phyloP scores from a whole-genome alignment of 2,329 filamentous ascomycete species.

The Fusarium sp. region DNA sequence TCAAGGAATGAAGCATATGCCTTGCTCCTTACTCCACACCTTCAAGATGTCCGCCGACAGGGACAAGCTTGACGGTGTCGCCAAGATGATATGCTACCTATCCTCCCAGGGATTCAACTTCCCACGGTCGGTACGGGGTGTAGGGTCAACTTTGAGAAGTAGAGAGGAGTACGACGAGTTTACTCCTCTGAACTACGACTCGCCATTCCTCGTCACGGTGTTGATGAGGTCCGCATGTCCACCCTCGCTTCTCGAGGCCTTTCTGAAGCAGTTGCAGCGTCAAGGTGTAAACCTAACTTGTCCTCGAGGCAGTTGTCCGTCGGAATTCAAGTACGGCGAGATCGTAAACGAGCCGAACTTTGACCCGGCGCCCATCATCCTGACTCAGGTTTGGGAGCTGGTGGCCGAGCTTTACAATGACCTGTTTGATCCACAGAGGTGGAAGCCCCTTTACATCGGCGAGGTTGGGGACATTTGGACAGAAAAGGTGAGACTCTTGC shows the following conservation, averaged over 20 bases:
- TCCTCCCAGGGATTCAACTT: background rate
- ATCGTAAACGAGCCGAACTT: background rate
- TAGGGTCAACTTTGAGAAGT: background rate
- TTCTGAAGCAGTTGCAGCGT: background rate
- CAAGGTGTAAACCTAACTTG: background rate
- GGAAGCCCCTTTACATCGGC: background rate
- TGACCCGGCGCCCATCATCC: background rate
- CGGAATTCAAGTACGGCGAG: background rate
- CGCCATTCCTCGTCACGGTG: background rate
- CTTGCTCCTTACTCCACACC: background rate
- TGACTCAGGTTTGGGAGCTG: background rate
- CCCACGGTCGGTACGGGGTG: background rate
- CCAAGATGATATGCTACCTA: background rate
- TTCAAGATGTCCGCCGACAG: background rate
- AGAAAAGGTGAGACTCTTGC: background rate
- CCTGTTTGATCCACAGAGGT: background rate
- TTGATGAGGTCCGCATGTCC: background rate
- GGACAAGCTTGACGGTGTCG: background rate
- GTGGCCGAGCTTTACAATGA: background rate
- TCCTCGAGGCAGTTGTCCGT: background rate
- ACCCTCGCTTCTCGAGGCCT: background rate
- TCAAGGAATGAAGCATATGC: background rate
- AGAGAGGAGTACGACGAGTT: background rate
- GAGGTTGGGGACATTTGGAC: background rate
- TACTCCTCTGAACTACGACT: background rate